These are phyloP conservation scores for Westerdykella ornata DNA, from an alignment of 2,329 filamentous ascomycete species.

Conservation along the genomic window DNA sequence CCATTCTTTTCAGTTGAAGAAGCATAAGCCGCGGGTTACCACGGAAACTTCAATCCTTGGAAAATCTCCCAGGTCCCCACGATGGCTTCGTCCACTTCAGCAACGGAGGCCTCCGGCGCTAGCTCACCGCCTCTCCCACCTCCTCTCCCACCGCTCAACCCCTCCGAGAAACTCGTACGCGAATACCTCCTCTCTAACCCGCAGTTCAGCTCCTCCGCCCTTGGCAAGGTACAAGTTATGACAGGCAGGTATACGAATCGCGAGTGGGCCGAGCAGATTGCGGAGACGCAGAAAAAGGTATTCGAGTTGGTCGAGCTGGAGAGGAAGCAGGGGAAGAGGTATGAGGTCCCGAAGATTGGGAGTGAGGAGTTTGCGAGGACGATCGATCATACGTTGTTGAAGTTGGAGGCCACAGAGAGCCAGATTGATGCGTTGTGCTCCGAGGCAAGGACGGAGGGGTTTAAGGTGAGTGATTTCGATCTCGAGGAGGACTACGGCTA, in stretches of 20 bases:
- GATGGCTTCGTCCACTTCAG: background rate
- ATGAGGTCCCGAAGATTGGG: slow-evolving; percentile 22
- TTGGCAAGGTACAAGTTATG: slow-evolving; percentile 29
- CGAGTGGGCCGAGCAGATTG: slow-evolving; percentile 41
- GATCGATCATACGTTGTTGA: slow-evolving; percentile 48
- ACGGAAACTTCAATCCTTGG: background rate
- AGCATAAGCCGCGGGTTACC: background rate
- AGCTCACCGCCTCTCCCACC: background rate
- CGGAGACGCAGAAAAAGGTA: slow-evolving; percentile 29
- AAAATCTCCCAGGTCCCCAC: background rate
- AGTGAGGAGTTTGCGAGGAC: slow-evolving; percentile 31
- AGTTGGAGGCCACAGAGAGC: slow-evolving; percentile 42
- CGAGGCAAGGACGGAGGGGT: slow-evolving; percentile 46
- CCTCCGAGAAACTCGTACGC: slow-evolving; percentile 30
- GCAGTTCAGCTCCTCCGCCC: slow-evolving; percentile 19
- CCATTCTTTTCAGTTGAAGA: background rate
- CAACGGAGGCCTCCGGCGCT: background rate
- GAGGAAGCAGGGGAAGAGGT: slow-evolving; percentile 15
- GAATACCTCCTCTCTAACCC: slow-evolving; percentile 32
- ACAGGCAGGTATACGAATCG: slow-evolving; percentile 42
- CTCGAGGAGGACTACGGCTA: background rate
- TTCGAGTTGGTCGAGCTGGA: slow-evolving; percentile 24
- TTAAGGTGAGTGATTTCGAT: slow-evolving; percentile 35
- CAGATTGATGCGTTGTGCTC: slow-evolving; percentile 50
- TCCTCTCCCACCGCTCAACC: slow-evolving; percentile 21